Conservation (phyloP, 331 rosid genomes). For the Phaseolus coccineus region DNA sequence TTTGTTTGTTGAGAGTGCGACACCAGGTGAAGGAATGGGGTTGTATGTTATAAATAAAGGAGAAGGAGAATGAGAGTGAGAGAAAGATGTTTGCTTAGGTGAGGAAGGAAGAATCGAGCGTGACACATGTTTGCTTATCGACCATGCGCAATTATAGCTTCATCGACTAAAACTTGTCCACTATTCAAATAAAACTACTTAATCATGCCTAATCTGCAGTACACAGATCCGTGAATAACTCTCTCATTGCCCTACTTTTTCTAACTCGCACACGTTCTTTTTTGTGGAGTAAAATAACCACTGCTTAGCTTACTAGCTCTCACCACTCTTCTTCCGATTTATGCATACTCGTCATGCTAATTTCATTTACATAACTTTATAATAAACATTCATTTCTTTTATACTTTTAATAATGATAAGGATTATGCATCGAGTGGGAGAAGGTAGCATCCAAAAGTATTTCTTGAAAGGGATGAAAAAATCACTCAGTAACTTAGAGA, state of each 20-base stretch:
- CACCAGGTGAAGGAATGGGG: not conserved
- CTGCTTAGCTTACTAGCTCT: too few relatives aligned
- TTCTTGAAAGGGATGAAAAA: too few relatives aligned
- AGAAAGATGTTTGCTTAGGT: conserved; percentile 18
- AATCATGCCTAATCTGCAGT: not conserved
- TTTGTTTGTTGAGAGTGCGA: not conserved
- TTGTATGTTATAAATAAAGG: not conserved
- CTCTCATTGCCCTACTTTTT: not conserved
- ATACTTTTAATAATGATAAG: too few relatives aligned
- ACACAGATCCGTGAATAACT: conserved; percentile 26
- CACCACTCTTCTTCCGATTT: too few relatives aligned
- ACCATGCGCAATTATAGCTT: conserved; percentile 40
- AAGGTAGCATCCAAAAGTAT: too few relatives aligned
- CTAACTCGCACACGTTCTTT: not conserved
- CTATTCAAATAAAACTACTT: conserved; percentile 18
- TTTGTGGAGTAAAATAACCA: too few relatives aligned
- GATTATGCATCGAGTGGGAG: too few relatives aligned
- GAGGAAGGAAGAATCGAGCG: not conserved
- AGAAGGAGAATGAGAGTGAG: not conserved
- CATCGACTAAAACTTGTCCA: not conserved
- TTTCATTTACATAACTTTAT: too few relatives aligned
- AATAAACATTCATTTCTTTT: too few relatives aligned
- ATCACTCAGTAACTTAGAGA: too few relatives aligned
- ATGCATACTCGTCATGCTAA: too few relatives aligned
- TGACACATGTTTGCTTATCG: conserved; percentile 42